Base-by-base conservation (phyloP, 116 monocot genomes). In the Iris pallida region DNA sequence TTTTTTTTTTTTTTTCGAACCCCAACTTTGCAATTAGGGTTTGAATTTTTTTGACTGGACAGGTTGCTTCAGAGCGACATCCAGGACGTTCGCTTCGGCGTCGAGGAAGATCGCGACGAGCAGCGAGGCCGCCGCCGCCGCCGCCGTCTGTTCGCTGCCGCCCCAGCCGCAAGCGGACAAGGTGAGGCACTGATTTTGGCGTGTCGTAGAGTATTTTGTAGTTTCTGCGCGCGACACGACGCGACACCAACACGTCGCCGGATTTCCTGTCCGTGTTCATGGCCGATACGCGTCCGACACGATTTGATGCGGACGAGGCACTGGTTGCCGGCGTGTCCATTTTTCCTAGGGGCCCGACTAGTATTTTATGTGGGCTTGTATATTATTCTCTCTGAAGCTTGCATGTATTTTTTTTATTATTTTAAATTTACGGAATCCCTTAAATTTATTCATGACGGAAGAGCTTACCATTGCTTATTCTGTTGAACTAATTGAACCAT, bases 51-150 rank as follows among this genome's bases (percentile, higher is more conserved):
- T 30, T 30, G 0, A 1, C 2, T 30, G 30, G 30, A 71, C 60
- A 61, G 71, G 49, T 60, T 61, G 8, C 41, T 41, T n/a, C n/a
- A 61, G 51, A 51, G 20, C 15, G 12, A 42, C 71, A 40, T 71
- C 61, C 2, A 60, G 71, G 45, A 47, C 40, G 10, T 61, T 61
- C 42, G 51, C 30, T 10, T 40, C 9, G n/a, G 4, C 47, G 15
- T 59, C 40, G 48, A 30, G 30, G 30, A 30, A 30, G 30, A 30
- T 30, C 30, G 48, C 70, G 13, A 47, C 13, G 47, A 59, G 49
- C 51, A 16, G 56, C 5, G 61, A 71, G 3, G 43, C 45, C 7
- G 53, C 54, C 5, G 20, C 64, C 49, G 5, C 0, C 18, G 45
- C 58, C 47, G 57, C 20, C 11, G 30, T 30, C 30, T 30, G 30